Percentiles rank a stretch among this genome's conserved stretches.
These are phyloP conservation scores for Ophiostoma quercus DNA, from an alignment of 2,329 filamentous ascomycete genomes.

Conservation along the genomic window DNA sequence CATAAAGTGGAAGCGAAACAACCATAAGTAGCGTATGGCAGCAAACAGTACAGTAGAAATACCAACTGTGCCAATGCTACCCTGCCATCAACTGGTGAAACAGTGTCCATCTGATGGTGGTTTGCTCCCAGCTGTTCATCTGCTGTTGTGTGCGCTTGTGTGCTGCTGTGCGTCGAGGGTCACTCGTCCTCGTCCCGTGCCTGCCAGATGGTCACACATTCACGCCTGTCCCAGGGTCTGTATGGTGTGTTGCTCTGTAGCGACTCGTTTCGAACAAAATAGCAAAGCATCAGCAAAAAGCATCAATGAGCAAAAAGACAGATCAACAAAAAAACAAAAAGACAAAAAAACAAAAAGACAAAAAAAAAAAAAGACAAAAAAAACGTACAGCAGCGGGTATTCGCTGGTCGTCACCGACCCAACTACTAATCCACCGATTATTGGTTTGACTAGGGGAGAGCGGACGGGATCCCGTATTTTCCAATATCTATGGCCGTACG, in stretches of 20 bases:
- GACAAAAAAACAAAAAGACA: not conserved
- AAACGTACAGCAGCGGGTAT: not conserved
- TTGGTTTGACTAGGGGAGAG: not conserved
- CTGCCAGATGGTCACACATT: not conserved
- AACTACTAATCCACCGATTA: slow-evolving; percentile 1
- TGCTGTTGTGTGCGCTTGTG: not conserved
- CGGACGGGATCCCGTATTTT: not conserved
- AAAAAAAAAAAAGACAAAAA: not conserved
- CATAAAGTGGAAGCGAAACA: not conserved
- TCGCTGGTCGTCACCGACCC: not conserved
- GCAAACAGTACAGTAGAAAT: not conserved
- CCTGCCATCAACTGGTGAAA: slow-evolving; percentile 3
- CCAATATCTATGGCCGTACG: not conserved
- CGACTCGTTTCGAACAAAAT: too few relatives aligned
- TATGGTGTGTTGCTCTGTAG: not conserved
- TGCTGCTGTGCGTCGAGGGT: not conserved
- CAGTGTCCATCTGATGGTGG: not conserved
- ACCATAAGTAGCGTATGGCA: too few relatives aligned
- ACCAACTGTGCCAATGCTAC: not conserved
- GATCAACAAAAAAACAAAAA: too few relatives aligned
- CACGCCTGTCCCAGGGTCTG: not conserved
- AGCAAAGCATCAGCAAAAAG: too few relatives aligned
- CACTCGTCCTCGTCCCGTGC: not conserved
- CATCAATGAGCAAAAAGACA: too few relatives aligned
- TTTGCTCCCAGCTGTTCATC: not conserved